These are phyloP conservation scores for Catharanthus roseus DNA, from an alignment of 257 asterid species.

Conservation along the genomic window DNA sequence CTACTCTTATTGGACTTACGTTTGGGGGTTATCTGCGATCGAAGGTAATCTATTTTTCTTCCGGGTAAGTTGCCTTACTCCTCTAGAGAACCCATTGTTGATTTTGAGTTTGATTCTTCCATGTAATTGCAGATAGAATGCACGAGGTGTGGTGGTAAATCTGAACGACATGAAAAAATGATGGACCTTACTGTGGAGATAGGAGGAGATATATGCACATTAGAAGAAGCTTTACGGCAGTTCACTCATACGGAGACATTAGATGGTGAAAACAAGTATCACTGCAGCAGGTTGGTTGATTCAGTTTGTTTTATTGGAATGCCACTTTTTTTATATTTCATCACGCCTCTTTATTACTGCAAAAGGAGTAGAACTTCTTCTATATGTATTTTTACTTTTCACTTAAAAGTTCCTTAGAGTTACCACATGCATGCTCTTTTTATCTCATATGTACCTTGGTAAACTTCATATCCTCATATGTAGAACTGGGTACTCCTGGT, in stretches of 20 bases:
- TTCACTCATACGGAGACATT: constrained; percentile 66
- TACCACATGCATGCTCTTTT: background rate
- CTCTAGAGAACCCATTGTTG: background rate
- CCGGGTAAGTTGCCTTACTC: constrained; percentile 3
- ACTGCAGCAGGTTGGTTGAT: constrained; percentile 58
- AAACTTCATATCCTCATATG: background rate
- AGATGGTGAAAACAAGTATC: constrained; percentile 87
- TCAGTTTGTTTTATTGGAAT: background rate
- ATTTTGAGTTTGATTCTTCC: background rate
- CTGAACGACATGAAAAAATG: constrained; percentile 65
- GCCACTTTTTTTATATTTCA: background rate
- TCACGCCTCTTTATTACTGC: background rate
- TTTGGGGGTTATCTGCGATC: constrained; percentile 90
- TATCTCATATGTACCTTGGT: background rate
- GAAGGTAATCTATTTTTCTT: constrained; percentile 45
- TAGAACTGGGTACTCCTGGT: background rate
- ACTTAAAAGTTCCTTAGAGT: background rate
- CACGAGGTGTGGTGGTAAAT: constrained; percentile 69
- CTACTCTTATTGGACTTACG: constrained; percentile 68
- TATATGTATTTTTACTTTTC: background rate
- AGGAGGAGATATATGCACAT: constrained; percentile 62
- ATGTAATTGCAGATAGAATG: constrained; percentile 59
- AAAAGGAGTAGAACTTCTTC: background rate
- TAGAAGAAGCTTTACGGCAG: constrained; percentile 68
- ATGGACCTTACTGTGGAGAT: constrained; percentile 94